Conservation (phyloP, 2,329 filamentous ascomycete genomes). For the Aureobasidium uvarum region DNA sequence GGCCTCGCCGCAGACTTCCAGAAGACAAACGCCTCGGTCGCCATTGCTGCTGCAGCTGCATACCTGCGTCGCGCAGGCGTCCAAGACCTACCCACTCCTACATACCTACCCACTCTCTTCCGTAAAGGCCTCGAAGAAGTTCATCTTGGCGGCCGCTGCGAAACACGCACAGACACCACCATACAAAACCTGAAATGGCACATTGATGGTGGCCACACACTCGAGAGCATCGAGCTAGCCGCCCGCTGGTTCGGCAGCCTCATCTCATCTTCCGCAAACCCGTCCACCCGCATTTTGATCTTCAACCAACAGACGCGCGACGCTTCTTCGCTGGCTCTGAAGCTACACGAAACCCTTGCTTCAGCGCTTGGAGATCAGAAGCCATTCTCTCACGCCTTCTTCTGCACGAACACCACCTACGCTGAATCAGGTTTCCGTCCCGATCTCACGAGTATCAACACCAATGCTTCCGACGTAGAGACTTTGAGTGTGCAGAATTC, state of each 20-base stretch:
- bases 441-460: slow-evolving; percentile 63
- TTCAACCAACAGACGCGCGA: slow-evolving; percentile 94
- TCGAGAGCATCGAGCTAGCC: slow-evolving; percentile 75
- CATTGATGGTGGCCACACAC: slow-evolving; percentile 84
- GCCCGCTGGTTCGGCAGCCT: slow-evolving; percentile 69
- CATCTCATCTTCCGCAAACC: slow-evolving; percentile 33
- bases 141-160: slow-evolving; percentile 72
- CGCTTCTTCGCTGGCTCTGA: slow-evolving; percentile 62
- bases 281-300: slow-evolving; percentile 61
- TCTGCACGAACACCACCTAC: slow-evolving; percentile 75
- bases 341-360: slow-evolving; percentile 59
- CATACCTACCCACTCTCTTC: slow-evolving; percentile 60
- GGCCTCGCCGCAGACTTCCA: slow-evolving; percentile 63
- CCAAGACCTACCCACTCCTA: slow-evolving; percentile 43
- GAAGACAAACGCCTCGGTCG: slow-evolving; percentile 61
- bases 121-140: slow-evolving; percentile 64
- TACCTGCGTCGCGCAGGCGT: slow-evolving; percentile 54
- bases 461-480: slow-evolving; percentile 57
- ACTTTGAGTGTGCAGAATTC: slow-evolving; percentile 65
- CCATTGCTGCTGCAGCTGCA: slow-evolving; percentile 58
- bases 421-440: slow-evolving; percentile 59
- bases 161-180: slow-evolving; percentile 58
- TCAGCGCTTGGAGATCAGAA: slow-evolving; percentile 39
- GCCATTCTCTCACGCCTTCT: slow-evolving; percentile 71
- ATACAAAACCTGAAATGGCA: slow-evolving; percentile 64